These are phyloP conservation scores for Lepiota venenata DNA, from an alignment of 768 basidiomycete species.

Conservation along the genomic window DNA sequence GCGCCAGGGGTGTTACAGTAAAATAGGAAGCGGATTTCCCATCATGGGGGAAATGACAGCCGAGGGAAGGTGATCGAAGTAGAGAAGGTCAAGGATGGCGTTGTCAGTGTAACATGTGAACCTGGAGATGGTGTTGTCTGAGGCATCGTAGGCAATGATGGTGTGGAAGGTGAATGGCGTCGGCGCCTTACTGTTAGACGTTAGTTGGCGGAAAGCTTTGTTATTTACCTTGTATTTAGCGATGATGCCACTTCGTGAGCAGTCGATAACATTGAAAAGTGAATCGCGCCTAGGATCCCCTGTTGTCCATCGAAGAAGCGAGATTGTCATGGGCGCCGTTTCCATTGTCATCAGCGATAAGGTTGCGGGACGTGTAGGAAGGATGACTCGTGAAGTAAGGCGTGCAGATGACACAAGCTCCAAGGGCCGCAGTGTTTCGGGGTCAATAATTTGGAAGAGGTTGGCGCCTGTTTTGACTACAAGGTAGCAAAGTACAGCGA, in stretches of 20 bases:
- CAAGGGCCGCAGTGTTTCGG: conserved; percentile 1
- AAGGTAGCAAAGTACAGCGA: neutral
- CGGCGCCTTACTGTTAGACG: neutral
- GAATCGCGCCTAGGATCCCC: conserved; percentile 1
- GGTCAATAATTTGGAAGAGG: neutral
- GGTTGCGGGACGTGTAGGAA: no score
- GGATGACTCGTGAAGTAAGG: neutral
- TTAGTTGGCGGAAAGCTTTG: neutral
- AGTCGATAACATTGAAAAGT: conserved; percentile 2
- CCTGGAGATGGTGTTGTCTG: neutral
- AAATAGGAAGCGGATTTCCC: no score
- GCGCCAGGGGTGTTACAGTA: neutral
- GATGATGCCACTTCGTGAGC: neutral
- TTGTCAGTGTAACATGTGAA: conserved; percentile 1
- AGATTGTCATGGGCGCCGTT: neutral
- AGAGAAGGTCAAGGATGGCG: conserved; percentile 3
- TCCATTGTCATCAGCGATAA: neutral
- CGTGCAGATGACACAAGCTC: neutral
- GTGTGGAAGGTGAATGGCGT: neutral
- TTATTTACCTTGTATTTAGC: neutral
- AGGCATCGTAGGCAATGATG: conserved; percentile 8
- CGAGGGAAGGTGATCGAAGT: conserved; percentile 1
- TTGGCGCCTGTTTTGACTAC: conserved; percentile 4
- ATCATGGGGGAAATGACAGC: neutral
- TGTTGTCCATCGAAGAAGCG: neutral